These are phyloP conservation scores for Colletotrichum sp. DNA, from an alignment of 2,329 filamentous ascomycete species.

Conservation along the genomic window DNA sequence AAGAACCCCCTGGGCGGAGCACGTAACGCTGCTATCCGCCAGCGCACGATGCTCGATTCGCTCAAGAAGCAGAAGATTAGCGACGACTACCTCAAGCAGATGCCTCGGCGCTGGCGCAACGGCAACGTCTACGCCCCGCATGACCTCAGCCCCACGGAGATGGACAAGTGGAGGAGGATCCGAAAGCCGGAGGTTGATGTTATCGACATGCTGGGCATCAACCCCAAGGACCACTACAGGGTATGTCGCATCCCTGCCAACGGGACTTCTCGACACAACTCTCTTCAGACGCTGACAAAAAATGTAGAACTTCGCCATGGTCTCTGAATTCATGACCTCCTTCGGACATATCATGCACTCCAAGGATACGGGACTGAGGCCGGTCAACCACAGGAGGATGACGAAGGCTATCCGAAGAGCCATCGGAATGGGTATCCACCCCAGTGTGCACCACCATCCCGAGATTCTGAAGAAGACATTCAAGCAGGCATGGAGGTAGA, in stretches of 20 bases:
- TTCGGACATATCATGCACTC: slow-evolving; percentile 85
- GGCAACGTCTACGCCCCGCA: slow-evolving; percentile 93
- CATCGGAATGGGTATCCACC: slow-evolving; percentile 90
- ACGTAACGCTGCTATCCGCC: slow-evolving; percentile 24
- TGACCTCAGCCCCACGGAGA: slow-evolving; percentile 80
- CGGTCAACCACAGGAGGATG: slow-evolving; percentile 90
- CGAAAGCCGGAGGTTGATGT: slow-evolving; percentile 67
- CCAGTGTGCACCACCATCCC: slow-evolving; percentile 88
- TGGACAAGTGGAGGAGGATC: slow-evolving; percentile 76
- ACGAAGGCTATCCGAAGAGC: slow-evolving; percentile 90
- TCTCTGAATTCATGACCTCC: slow-evolving; percentile 85
- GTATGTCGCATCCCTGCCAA: slow-evolving; percentile 53
- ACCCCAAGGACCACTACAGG: slow-evolving; percentile 87
- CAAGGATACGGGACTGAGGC: slow-evolving; percentile 78
- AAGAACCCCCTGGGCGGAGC: background rate
- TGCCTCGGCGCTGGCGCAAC: slow-evolving; percentile 71
- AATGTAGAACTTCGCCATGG: slow-evolving; percentile 84
- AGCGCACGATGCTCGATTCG: slow-evolving; percentile 40
- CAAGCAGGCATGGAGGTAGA: slow-evolving; percentile 2
- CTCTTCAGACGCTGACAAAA: background rate
- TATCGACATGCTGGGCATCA: slow-evolving; percentile 79
- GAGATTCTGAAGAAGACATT: slow-evolving; percentile 66
- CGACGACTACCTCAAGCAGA: slow-evolving; percentile 65
- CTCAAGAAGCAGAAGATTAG: slow-evolving; percentile 44
- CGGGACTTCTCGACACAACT: background rate